A percentile compares a stretch with the other conserved stretches of the same genome.
These are phyloP conservation scores for Quercus bicolor DNA, from an alignment of 306 rosid genomes.

Conservation along the genomic window DNA sequence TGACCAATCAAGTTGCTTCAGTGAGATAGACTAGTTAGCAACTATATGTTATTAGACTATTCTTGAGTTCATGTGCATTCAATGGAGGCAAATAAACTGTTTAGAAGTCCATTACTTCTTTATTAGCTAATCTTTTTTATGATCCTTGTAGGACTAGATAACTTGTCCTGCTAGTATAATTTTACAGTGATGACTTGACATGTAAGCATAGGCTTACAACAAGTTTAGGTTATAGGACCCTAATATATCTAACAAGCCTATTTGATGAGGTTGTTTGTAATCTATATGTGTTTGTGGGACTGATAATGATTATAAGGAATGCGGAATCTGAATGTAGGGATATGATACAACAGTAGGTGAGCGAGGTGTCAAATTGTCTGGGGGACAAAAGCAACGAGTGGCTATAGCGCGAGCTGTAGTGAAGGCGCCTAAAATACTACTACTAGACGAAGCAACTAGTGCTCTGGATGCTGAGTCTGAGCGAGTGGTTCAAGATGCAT, in stretches of 20 bases:
- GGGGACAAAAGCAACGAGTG: conserved; percentile 81
- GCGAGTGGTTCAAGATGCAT: conserved; percentile 66
- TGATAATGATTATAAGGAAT: background rate
- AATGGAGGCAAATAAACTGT: no score
- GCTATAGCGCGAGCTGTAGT: conserved; percentile 73
- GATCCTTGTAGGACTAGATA: no score
- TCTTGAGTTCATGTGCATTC: no score
- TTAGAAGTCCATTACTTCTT: no score
- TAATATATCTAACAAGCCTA: no score
- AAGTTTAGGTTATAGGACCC: no score
- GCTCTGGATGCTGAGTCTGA: conserved; percentile 86
- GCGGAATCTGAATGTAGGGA: conserved; percentile 38
- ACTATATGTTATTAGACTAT: background rate
- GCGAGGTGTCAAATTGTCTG: conserved; percentile 67
- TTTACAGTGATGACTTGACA: no score
- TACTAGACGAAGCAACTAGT: conserved; percentile 78
- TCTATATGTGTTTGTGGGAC: background rate
- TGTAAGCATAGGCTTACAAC: no score
- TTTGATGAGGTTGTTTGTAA: no score
- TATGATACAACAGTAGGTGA: conserved; percentile 67
- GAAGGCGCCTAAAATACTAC: conserved; percentile 57
- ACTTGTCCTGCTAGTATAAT: no score
- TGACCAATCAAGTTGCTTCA: background rate
- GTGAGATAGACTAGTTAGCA: background rate
- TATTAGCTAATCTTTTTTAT: no score